Percentiles rank a stretch among this genome's conserved stretches.
phyloP scores from a whole-genome alignment of 129 eudicot genomes.

The Flaveria ramosissima region DNA sequence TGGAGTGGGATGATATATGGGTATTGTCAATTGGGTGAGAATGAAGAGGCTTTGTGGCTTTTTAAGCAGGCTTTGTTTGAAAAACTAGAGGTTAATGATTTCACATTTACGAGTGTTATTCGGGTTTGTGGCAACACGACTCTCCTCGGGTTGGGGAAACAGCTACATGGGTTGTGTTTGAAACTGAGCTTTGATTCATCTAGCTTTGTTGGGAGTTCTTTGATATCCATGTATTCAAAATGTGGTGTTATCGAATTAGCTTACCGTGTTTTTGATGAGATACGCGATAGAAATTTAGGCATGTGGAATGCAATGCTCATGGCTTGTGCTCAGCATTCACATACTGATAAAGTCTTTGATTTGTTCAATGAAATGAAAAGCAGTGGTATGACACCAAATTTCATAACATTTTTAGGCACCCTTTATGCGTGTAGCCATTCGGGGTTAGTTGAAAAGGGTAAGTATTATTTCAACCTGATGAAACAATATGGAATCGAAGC shows the following conservation, averaged over 20 bases:
- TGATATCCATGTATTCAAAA: constrained; percentile 83
- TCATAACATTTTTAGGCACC: constrained; percentile 69
- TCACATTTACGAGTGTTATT: constrained; percentile 75
- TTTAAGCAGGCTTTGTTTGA: constrained; percentile 61
- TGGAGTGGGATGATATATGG: constrained; percentile 97
- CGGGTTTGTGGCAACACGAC: constrained; percentile 81
- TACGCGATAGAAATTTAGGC: constrained; percentile 56
- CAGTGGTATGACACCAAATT: constrained; percentile 64
- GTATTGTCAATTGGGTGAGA: constrained; percentile 71
- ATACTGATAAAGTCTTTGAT: constrained; percentile 54
- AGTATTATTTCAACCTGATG: constrained; percentile 66
- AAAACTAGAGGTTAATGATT: constrained; percentile 75
- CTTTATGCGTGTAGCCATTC: constrained; percentile 93
- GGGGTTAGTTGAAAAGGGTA: constrained; percentile 76
- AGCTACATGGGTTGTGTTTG: constrained; percentile 65
- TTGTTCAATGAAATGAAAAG: constrained; percentile 55
- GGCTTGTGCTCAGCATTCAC: constrained; percentile 89
- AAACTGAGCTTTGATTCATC: constrained; percentile 62
- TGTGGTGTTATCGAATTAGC: constrained; percentile 70
- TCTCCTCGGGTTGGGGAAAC: constrained; percentile 68
- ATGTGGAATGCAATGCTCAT: constrained; percentile 88
- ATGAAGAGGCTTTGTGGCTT: constrained; percentile 70
- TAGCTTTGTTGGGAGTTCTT: constrained; percentile 77
- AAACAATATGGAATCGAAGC: constrained; percentile 64
- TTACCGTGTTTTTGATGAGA: constrained; percentile 65